These are phyloP conservation scores for Podochytrium sp. DNA, from an alignment of 192 early-diverging fungal genomes.

Conservation along the genomic window DNA sequence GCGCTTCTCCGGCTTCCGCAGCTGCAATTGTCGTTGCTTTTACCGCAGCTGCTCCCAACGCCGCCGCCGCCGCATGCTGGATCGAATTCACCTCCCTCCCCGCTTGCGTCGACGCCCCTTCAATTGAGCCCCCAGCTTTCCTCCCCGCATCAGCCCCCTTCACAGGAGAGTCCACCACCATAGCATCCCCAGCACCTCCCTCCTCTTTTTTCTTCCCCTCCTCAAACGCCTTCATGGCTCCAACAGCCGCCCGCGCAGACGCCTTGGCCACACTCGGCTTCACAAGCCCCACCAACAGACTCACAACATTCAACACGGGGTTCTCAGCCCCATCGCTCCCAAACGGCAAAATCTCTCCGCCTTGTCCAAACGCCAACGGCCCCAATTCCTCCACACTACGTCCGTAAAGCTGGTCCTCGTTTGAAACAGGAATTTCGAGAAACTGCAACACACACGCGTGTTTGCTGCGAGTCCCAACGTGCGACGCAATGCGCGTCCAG, in stretches of 20 bases:
- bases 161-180: slow-evolving; percentile 3
- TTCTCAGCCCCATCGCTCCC: slow-evolving; percentile 75
- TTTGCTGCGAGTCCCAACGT: slow-evolving; percentile 86
- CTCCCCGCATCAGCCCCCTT: neutral
- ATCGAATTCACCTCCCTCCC: slow-evolving; percentile 39
- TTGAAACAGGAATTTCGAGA: slow-evolving; percentile 76
- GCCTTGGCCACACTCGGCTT: slow-evolving; percentile 85
- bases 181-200: slow-evolving; percentile 24
- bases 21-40: slow-evolving; percentile 83
- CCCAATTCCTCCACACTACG: slow-evolving; percentile 47
- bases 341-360: slow-evolving; percentile 63
- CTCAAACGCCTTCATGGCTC: slow-evolving; percentile 55
- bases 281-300: slow-evolving; percentile 86
- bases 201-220: neutral
- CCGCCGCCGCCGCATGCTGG: slow-evolving; percentile 81
- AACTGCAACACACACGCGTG: slow-evolving; percentile 93
- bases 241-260: slow-evolving; percentile 83
- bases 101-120: neutral
- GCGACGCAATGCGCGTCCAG: slow-evolving; percentile 89
- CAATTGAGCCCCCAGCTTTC: slow-evolving; percentile 4
- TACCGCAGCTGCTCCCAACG: slow-evolving; percentile 90
- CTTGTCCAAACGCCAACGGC: slow-evolving; percentile 61
- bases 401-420: slow-evolving; percentile 61
- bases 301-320: slow-evolving; percentile 88
- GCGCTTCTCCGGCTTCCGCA: slow-evolving; percentile 86